phyloP scores from a whole-genome alignment of 2,329 filamentous ascomycete species.

The Podosphaera fusca region DNA sequence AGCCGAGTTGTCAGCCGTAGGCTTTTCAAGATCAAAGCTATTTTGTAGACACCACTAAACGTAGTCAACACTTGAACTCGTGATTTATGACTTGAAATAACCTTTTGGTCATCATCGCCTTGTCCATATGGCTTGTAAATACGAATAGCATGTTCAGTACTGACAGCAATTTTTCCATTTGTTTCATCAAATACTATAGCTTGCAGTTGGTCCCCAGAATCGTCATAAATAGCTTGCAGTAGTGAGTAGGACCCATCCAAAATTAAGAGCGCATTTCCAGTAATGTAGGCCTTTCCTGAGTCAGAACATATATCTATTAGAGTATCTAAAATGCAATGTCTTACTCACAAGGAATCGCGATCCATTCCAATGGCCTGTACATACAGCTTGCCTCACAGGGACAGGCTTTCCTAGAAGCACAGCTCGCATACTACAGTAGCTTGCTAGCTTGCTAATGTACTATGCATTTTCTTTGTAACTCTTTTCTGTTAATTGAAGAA shows the following conservation, averaged over 20 bases:
- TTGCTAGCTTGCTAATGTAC: neutral
- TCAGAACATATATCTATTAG: too few species aligned
- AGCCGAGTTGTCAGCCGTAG: conserved; percentile 15
- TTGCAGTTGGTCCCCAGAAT: conserved; percentile 39
- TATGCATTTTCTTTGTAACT: neutral
- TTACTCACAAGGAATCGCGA: conserved; percentile 45
- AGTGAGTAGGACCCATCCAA: conserved; percentile 51
- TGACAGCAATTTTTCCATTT: conserved; percentile 66
- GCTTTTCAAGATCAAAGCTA: conserved; percentile 26
- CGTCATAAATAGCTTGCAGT: conserved; percentile 77
- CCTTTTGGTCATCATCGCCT: conserved; percentile 50
- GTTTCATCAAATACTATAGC: conserved; percentile 62
- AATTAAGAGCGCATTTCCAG: conserved; percentile 68
- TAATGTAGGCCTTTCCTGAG: conserved; percentile 51
- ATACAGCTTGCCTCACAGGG: conserved; percentile 54
- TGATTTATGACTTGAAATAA: conserved; percentile 18
- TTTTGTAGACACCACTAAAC: conserved; percentile 40
- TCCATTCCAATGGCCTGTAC: conserved; percentile 49
- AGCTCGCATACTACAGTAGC: conserved; percentile 38
- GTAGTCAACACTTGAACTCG: conserved; percentile 7
- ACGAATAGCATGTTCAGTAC: conserved; percentile 41
- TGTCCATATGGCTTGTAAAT: conserved; percentile 57
- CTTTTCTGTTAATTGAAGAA: too few species aligned
- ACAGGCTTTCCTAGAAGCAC: conserved; percentile 60
- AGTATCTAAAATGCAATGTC: neutral